Conservation (phyloP, 1,139 yeast genomes). For the Torulaspora globosa region DNA sequence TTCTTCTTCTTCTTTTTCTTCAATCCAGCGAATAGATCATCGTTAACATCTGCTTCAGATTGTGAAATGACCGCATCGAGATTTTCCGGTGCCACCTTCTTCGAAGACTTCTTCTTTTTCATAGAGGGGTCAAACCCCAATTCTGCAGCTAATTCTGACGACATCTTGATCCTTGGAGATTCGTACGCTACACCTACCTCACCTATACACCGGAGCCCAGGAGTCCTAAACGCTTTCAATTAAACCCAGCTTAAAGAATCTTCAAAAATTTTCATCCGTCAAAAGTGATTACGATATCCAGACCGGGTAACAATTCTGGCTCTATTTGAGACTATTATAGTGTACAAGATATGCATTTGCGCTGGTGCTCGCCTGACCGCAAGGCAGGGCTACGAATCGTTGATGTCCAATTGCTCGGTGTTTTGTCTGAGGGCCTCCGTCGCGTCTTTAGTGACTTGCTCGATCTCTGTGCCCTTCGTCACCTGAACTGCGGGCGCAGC, state of each 20-base stretch:
- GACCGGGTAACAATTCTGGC: constrained; percentile 11
- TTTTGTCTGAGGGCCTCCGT: constrained; percentile 30
- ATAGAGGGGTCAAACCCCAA: constrained; percentile 73
- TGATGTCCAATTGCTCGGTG: constrained; percentile 9
- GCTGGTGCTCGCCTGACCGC: background rate
- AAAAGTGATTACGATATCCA: background rate
- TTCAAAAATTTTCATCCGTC: constrained; percentile 17
- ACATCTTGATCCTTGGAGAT: constrained; percentile 16
- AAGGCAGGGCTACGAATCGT: constrained; percentile 1
- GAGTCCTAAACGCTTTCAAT: background rate
- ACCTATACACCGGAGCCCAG: background rate
- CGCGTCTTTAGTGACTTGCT: constrained; percentile 41
- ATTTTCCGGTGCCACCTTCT: constrained; percentile 39
- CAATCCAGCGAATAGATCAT: constrained; percentile 46
- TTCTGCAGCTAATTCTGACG: constrained; percentile 43
- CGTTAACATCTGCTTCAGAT: constrained; percentile 31
- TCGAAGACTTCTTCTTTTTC: constrained; percentile 81
- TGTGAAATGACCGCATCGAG: constrained; percentile 29
- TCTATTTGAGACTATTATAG: background rate
- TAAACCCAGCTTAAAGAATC: background rate
- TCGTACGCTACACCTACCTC: background rate
- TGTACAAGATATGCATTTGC: constrained; percentile 3
- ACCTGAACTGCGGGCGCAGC: constrained; percentile 34
- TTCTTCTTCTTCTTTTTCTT: constrained; percentile 51
- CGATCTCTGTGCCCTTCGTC: constrained; percentile 42